phyloP scores from a whole-genome alignment of 352 stramenopile species.

The Pythium folliculosum region DNA sequence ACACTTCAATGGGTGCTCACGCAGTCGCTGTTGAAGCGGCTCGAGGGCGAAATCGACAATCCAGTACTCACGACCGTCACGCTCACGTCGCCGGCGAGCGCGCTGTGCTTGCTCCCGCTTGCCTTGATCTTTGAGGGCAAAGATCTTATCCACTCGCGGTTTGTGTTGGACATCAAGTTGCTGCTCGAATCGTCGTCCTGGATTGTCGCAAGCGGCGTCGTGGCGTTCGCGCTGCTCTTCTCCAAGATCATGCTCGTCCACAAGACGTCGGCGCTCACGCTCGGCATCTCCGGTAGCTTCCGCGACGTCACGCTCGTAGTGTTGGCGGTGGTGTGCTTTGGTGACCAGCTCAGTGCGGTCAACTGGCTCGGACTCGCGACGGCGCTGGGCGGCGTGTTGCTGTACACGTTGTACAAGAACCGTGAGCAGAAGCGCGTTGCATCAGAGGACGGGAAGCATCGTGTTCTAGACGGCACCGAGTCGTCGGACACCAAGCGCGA shows the following conservation, averaged over 20 bases:
- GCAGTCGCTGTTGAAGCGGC: conserved; percentile 73
- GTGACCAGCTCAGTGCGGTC: conserved; percentile 58
- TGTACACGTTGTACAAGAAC: conserved; percentile 50
- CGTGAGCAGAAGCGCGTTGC: too few species aligned
- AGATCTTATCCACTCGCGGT: conserved; percentile 56
- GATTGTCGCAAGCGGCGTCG: conserved; percentile 65
- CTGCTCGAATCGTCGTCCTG: conserved; percentile 57
- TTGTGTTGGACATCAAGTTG: conserved; percentile 49
- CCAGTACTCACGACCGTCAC: conserved; percentile 78
- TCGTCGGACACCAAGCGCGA: too few species aligned
- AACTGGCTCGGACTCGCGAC: conserved; percentile 70
- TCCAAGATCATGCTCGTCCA: conserved; percentile 82
- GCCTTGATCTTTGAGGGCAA: conserved; percentile 52
- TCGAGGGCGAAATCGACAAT: conserved; percentile 54
- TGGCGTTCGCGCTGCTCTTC: conserved; percentile 69
- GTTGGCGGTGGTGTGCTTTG: conserved; percentile 77
- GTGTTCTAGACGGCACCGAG: too few species aligned
- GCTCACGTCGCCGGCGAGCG: conserved; percentile 77
- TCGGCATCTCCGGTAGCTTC: conserved; percentile 76
- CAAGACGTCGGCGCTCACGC: conserved; percentile 81
- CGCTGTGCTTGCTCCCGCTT: conserved; percentile 70
- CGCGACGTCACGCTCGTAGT: conserved; percentile 86
- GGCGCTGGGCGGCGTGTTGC: conserved; percentile 66
- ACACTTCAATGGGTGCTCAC: conserved; percentile 82
- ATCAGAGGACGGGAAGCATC: too few species aligned